Conservation (phyloP, 2,329 filamentous ascomycete species). For the Fusarium citri region DNA sequence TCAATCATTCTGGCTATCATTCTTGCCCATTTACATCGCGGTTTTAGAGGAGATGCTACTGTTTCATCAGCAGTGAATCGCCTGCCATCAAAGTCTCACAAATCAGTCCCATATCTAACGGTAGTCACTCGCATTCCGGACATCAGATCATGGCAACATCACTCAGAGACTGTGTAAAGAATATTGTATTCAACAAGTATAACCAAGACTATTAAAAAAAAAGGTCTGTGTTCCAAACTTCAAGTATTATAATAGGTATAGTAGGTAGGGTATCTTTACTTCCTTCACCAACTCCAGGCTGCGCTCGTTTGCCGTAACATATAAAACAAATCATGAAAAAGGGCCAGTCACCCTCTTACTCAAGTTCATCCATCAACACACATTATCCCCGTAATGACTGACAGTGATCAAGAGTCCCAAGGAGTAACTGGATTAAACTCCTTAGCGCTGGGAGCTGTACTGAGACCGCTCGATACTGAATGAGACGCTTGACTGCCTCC, state of each 20-base stretch:
- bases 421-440: slow-evolving; percentile 50
- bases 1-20: neutral
- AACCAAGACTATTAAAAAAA: neutral
- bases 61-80: neutral
- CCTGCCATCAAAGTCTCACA: neutral
- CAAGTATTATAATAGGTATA: slow-evolving; percentile 18
- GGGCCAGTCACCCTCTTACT: neutral
- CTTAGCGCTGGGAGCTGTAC: slow-evolving; percentile 47
- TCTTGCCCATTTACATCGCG: neutral
- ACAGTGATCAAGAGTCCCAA: slow-evolving; percentile 45
- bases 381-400: neutral
- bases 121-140: neutral
- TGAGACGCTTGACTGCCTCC: slow-evolving; percentile 43
- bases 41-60: neutral
- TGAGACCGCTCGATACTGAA: slow-evolving; percentile 54
- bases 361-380: slow-evolving; percentile 20
- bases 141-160: neutral
- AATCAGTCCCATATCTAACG: neutral
- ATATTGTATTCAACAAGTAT: neutral
- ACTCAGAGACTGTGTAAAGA: neutral
- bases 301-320: slow-evolving; percentile 16
- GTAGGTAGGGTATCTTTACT: slow-evolving; percentile 10
- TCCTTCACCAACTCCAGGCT: slow-evolving; percentile 17
- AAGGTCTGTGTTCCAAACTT: neutral
- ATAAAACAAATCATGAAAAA: slow-evolving; percentile 16